Percentiles rank a stretch among this genome's conserved stretches.
phyloP scores from a whole-genome alignment of 2,329 filamentous ascomycete species.

The Fusarium haematococcum region DNA sequence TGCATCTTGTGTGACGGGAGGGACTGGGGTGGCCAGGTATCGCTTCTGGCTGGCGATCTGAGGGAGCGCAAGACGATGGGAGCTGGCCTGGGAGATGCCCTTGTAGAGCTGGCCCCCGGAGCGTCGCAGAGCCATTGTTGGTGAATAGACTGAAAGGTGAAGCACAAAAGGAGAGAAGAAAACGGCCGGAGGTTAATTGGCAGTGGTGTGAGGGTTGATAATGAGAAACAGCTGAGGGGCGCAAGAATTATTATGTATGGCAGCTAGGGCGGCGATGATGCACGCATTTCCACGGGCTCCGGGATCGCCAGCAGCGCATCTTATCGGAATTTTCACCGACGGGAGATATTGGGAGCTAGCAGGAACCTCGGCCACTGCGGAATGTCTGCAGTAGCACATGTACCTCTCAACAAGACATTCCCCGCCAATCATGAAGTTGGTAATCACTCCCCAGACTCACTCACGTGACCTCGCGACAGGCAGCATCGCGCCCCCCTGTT shows the following conservation, averaged over 20 bases:
- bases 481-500: conserved; percentile 36
- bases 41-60: conserved; percentile 48
- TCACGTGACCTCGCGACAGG: conserved; percentile 49
- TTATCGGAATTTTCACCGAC: conserved; percentile 35
- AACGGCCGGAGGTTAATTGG: conserved; percentile 18
- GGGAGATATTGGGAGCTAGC: conserved; percentile 11
- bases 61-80: conserved; percentile 45
- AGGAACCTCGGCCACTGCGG: not conserved
- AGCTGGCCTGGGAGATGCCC: conserved; percentile 40
- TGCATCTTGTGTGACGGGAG: conserved; percentile 83
- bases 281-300: conserved; percentile 38
- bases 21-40: conserved; percentile 60
- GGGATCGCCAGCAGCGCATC: conserved; percentile 39
- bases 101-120: conserved; percentile 47
- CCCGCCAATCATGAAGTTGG: conserved; percentile 43
- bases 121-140: conserved; percentile 48
- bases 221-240: conserved; percentile 34
- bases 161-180: not conserved
- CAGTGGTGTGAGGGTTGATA: conserved; percentile 28
- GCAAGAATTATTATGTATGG: conserved; percentile 31
- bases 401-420: conserved; percentile 17
- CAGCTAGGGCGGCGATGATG: conserved; percentile 42
- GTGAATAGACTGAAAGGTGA: conserved; percentile 3
- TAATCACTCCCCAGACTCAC: conserved; percentile 25
- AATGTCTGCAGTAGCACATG: not conserved